Evolutionary conservation across 495 filamentous ascomycete genomes (phyloP).

Genomic region (Pseudoneurospora amorphoporcata): DNA sequence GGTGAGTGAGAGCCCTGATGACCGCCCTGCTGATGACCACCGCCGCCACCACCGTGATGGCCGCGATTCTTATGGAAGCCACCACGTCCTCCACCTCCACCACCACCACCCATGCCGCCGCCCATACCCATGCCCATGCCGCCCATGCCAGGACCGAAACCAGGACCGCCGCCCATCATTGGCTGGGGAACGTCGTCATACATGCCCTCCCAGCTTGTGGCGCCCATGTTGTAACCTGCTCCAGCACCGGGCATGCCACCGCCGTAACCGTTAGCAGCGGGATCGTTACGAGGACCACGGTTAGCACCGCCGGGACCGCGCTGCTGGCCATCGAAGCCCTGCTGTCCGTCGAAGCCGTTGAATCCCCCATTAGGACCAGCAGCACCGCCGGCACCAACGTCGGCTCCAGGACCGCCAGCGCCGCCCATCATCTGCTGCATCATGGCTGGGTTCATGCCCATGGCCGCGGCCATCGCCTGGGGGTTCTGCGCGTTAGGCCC

Average conservation of each 20-base stretch:
- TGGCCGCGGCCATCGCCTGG: slow-evolving; percentile 36
- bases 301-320: slow-evolving; percentile 22
- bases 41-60: slow-evolving; percentile 21
- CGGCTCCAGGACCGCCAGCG: slow-evolving; percentile 21
- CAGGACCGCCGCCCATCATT: slow-evolving; percentile 47
- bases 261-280: slow-evolving; percentile 15
- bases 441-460: slow-evolving; percentile 68
- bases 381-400: slow-evolving; percentile 17
- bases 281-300: slow-evolving; percentile 23
- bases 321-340: slow-evolving; percentile 65
- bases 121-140: slow-evolving; percentile 43
- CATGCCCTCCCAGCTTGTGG: slow-evolving; percentile 96
- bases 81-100: slow-evolving; percentile 43
- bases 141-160: slow-evolving; percentile 33
- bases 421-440: slow-evolving; percentile 73
- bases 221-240: slow-evolving; percentile 21
- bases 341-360: slow-evolving; percentile 45
- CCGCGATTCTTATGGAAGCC: slow-evolving; percentile 29
- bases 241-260: slow-evolving; percentile 22
- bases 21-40: slow-evolving; percentile 11
- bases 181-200: slow-evolving; percentile 96
- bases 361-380: slow-evolving; percentile 31
- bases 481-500: background rate
- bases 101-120: slow-evolving; percentile 39
- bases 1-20: slow-evolving; percentile 16